Percentiles rank a stretch among this genome's conserved stretches.
Evolutionary conservation across 2,329 filamentous ascomycete genomes (phyloP).

Genomic region (Chrysoporthe austroafricana): DNA sequence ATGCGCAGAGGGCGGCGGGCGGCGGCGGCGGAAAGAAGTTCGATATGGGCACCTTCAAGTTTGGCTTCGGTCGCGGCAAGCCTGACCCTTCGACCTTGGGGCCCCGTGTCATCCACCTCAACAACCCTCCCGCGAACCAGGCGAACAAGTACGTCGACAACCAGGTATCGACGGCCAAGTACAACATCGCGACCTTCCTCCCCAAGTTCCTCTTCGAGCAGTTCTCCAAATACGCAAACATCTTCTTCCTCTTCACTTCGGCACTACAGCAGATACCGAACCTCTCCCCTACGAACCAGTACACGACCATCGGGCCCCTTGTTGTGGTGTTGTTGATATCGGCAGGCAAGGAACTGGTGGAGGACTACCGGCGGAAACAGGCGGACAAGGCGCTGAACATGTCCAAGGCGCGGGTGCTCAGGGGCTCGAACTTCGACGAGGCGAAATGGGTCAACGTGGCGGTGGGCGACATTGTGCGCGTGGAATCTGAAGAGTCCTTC

Average conservation of each 20-base stretch:
- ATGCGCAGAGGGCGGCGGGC: conserved; percentile 45
- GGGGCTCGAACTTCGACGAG: conserved; percentile 82
- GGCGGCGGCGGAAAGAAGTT: conserved; percentile 55
- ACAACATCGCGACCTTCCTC: conserved; percentile 89
- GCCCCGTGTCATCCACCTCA: conserved; percentile 90
- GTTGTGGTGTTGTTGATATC: conserved; percentile 91
- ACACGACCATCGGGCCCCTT: conserved; percentile 95
- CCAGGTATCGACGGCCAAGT: conserved; percentile 96
- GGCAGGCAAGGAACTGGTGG: conserved; percentile 89
- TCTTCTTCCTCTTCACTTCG: conserved; percentile 99
- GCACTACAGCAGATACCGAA: conserved; percentile 92
- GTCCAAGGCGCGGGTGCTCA: conserved; percentile 80
- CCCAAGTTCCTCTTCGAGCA: conserved; percentile 98
- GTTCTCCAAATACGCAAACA: conserved; percentile 98
- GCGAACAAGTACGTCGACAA: conserved; percentile 93
- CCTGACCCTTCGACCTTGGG: conserved; percentile 89
- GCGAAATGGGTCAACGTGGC: conserved; percentile 92
- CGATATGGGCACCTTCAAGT: conserved; percentile 81
- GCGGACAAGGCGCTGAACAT: conserved; percentile 88
- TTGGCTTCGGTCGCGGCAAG: conserved; percentile 84
- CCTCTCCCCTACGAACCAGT: conserved; percentile 92
- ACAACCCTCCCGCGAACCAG: conserved; percentile 92
- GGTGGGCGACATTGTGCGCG: conserved; percentile 89
- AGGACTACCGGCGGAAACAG: conserved; percentile 87
- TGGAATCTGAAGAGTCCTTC: conserved; percentile 94